Evolutionary conservation across 2,329 filamentous ascomycete species (phyloP), one percentile per base, ranked within the genome.

Genomic region (Verticillium tricorpus): DNA sequence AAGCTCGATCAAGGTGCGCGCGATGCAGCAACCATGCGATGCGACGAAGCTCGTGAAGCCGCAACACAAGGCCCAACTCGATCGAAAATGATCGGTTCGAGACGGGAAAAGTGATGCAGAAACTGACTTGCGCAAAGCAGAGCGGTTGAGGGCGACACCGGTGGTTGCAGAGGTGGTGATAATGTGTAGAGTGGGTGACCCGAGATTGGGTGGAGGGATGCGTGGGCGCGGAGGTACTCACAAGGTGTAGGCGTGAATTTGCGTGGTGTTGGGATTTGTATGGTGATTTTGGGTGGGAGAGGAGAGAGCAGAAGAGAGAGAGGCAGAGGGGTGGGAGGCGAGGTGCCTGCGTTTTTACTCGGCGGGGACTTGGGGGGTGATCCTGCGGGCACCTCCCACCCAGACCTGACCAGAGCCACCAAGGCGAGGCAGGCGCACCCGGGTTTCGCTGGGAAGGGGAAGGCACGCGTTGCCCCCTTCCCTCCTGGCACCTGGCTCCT

Each of bases 301-400:
- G 37, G 12, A n/a, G 57, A 59, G 57, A 59, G 57, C 57, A 54
- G 32, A 59, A 45, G 81, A 82, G 80, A 81, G 78, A 73, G 80
- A 50, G 79, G 78, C 77, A 70, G 73, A 77, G 75, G 76, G 77
- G 77, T 77, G 77, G 77, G 39, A 54, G 58, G 58, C 40, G 58
- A 59, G 58, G 58, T 54, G 78, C 78, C 78, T 54, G 79, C 82
- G 82, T 85, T 87, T 86, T 86, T 85, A 86, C 83, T 85, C 82
- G 67, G 68, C 65, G 67, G 65, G 71, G 67, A 69, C 66, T 64
- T 66, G 70, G 65, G 60, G 58, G 57, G 58, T 59, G 58, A 59
- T 59, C 58, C 58, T 34, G 52, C 34, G 56, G 58, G 52, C 17
- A 22, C 22, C n/a, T 59, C 52, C 35, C 17, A 22, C 50, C 52